phyloP scores from a whole-genome alignment of 129 eudicot genomes.

The Tagetes patula region DNA sequence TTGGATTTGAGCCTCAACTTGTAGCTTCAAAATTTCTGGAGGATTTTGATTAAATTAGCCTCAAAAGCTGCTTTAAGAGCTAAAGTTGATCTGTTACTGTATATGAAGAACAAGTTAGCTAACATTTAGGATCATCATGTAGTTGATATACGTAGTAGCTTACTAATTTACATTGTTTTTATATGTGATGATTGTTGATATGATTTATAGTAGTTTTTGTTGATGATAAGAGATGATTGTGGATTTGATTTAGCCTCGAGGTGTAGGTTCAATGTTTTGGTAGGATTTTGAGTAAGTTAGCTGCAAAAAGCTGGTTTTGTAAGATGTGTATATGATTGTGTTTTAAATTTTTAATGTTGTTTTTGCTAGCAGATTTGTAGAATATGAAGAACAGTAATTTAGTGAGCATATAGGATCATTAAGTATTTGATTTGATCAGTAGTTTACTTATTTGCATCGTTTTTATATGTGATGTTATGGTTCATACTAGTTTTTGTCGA shows the following conservation, averaged over 20 bases:
- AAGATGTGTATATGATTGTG: too few relatives aligned
- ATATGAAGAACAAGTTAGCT: neutral
- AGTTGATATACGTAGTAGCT: neutral
- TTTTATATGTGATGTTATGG: neutral
- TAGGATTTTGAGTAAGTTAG: too few relatives aligned
- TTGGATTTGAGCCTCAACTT: neutral
- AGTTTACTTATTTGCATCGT: neutral
- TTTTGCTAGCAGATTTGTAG: too few relatives aligned
- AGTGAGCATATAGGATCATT: neutral
- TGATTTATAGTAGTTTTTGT: neutral
- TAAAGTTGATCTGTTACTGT: neutral
- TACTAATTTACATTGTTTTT: neutral
- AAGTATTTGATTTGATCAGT: neutral
- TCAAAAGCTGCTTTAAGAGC: neutral
- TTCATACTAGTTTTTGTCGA: neutral
- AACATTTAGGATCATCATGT: neutral
- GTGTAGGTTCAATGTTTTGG: too few relatives aligned
- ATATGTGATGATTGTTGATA: neutral
- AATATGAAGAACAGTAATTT: too few relatives aligned
- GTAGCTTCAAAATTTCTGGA: neutral
- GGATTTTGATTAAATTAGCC: neutral
- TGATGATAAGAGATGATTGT: neutral
- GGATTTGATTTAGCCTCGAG: slow-evolving; percentile 3
- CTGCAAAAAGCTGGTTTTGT: too few relatives aligned
- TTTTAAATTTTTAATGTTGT: too few relatives aligned